Evolutionary conservation across 2,329 filamentous ascomycete genomes (phyloP).

Genomic region (Hortaea werneckii): DNA sequence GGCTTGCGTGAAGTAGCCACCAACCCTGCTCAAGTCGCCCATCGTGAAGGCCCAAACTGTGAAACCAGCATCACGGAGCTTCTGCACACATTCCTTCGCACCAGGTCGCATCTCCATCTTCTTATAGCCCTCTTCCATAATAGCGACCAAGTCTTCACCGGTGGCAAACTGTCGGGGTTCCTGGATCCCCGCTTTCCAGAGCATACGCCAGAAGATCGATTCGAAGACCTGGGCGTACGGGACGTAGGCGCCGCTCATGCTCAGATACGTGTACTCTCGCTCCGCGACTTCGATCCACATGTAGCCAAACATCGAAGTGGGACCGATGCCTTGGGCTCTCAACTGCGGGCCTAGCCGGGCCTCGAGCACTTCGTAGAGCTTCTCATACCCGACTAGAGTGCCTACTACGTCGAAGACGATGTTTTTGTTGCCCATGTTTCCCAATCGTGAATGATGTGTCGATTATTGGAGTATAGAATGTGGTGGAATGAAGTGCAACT

Average conservation of each 20-base stretch:
- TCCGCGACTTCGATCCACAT: slow-evolving; percentile 39
- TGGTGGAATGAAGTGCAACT: too few species aligned
- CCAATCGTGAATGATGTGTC: neutral
- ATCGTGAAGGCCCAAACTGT: slow-evolving; percentile 46
- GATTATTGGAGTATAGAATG: too few species aligned
- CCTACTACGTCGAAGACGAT: slow-evolving; percentile 37
- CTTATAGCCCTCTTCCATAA: slow-evolving; percentile 29
- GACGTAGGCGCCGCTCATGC: slow-evolving; percentile 33
- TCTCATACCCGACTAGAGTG: slow-evolving; percentile 38
- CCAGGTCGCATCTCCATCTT: slow-evolving; percentile 27
- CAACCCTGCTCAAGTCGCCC: slow-evolving; percentile 39
- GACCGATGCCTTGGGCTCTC: slow-evolving; percentile 28
- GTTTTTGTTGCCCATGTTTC: slow-evolving; percentile 9
- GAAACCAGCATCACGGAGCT: slow-evolving; percentile 38
- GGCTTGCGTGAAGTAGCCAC: slow-evolving; percentile 39
- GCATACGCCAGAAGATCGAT: slow-evolving; percentile 40
- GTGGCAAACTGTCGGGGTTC: slow-evolving; percentile 33
- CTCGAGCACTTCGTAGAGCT: slow-evolving; percentile 33
- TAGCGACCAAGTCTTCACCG: slow-evolving; percentile 32
- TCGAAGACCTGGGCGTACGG: slow-evolving; percentile 33
- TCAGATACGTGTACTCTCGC: slow-evolving; percentile 41
- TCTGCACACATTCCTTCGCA: slow-evolving; percentile 32
- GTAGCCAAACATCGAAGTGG: slow-evolving; percentile 33
- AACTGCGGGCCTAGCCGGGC: slow-evolving; percentile 33
- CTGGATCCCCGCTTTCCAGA: slow-evolving; percentile 35